A percentile compares a stretch with the other conserved stretches of the same genome.
Conservation (phyloP, 2,329 filamentous ascomycete species). For the Penicillium sp. region DNA sequence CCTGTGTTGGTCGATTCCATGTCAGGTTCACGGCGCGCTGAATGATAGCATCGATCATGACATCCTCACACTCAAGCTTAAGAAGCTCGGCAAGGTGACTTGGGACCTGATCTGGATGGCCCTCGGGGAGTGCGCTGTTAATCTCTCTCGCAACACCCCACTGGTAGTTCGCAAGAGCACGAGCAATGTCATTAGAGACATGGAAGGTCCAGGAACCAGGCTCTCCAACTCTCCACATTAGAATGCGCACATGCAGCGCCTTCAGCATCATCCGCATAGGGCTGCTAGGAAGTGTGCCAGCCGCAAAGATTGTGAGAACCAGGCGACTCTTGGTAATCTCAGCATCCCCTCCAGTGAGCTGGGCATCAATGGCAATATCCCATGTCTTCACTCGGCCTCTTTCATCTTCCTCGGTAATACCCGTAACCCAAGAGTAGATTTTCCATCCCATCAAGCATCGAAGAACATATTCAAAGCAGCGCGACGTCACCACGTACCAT, state of each 20-base stretch:
- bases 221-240: slow-evolving; percentile 76
- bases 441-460: slow-evolving; percentile 75
- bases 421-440: slow-evolving; percentile 75
- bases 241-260: slow-evolving; percentile 83
- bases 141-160: slow-evolving; percentile 80
- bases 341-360: slow-evolving; percentile 84
- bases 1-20: slow-evolving; percentile 76
- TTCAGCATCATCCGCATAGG: slow-evolving; percentile 86
- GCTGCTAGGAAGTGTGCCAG: slow-evolving; percentile 80
- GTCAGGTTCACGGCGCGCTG: slow-evolving; percentile 87
- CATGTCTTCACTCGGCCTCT: slow-evolving; percentile 84
- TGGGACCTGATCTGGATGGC: slow-evolving; percentile 67
- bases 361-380: slow-evolving; percentile 89
- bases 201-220: slow-evolving; percentile 64
- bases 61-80: slow-evolving; percentile 76
- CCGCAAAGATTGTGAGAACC: slow-evolving; percentile 82
- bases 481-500: slow-evolving; percentile 74
- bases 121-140: slow-evolving; percentile 46
- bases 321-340: slow-evolving; percentile 87
- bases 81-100: slow-evolving; percentile 74
- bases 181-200: slow-evolving; percentile 68
- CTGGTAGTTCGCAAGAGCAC: slow-evolving; percentile 70
- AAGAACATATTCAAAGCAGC: slow-evolving; percentile 78
- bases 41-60: slow-evolving; percentile 73
- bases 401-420: slow-evolving; percentile 81